Evolutionary conservation across 345 rosid species (phyloP).

Genomic region (Dipteronia dyeriana): DNA sequence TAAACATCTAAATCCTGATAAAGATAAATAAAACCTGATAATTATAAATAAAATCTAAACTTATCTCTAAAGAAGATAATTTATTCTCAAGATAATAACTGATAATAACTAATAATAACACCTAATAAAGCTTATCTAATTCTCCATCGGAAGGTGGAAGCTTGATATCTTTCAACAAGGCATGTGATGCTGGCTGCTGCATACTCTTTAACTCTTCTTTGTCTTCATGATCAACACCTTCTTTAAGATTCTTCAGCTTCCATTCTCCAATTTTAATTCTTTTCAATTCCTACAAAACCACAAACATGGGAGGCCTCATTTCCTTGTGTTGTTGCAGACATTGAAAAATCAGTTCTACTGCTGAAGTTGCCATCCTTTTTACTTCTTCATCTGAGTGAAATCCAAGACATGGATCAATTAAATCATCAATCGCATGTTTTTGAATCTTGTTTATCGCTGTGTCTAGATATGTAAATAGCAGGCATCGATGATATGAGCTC

Average conservation of each 20-base stretch:
- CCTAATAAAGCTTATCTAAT: too few relatives aligned
- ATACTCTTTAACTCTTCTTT: slow-evolving; percentile 14
- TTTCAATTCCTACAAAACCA: slow-evolving; percentile 44
- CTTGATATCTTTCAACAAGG: slow-evolving; percentile 5
- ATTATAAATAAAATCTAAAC: too few relatives aligned
- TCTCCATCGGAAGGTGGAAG: too few relatives aligned
- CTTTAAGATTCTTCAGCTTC: slow-evolving; percentile 17
- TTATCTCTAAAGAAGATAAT: too few relatives aligned
- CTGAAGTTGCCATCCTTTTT: slow-evolving; percentile 45
- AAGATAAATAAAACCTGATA: too few relatives aligned
- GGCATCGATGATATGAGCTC: slow-evolving; percentile 69
- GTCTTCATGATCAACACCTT: slow-evolving; percentile 1
- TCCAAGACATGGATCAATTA: slow-evolving; percentile 57
- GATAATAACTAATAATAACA: too few relatives aligned
- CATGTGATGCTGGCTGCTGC: slow-evolving; percentile 24
- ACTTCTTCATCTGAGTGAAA: slow-evolving; percentile 38
- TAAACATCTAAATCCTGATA: too few relatives aligned
- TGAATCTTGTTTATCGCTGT: slow-evolving; percentile 60
- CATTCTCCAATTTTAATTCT: slow-evolving; percentile 33
- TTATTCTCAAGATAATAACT: too few relatives aligned
- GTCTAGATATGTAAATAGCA: slow-evolving; percentile 56
- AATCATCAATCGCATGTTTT: slow-evolving; percentile 37
- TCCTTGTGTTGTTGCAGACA: slow-evolving; percentile 65
- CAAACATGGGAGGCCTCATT: slow-evolving; percentile 59
- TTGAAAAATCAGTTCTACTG: slow-evolving; percentile 58